Conservation (phyloP, 2,329 filamentous ascomycete species). For the Triangularia verruculosa region DNA sequence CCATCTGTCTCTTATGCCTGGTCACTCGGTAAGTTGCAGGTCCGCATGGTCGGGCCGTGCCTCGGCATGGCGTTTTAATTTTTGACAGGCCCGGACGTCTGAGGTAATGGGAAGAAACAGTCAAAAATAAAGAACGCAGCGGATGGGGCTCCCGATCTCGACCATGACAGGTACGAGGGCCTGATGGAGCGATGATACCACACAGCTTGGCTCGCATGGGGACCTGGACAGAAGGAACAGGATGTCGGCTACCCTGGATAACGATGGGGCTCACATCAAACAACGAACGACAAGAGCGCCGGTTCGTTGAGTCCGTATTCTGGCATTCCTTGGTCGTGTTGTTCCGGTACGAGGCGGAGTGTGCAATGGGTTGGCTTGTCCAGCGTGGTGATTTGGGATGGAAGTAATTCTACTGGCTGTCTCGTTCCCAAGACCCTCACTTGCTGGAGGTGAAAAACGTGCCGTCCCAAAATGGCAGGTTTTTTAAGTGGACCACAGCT, state of each 20-base stretch:
- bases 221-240: constrained; percentile 6
- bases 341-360: neutral
- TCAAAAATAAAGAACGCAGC: neutral
- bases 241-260: constrained; percentile 3
- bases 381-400: neutral
- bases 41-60: constrained; percentile 16
- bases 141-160: neutral
- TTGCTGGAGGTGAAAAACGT: neutral
- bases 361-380: neutral
- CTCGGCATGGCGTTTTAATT: constrained; percentile 8
- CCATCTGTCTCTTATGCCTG: constrained; percentile 10
- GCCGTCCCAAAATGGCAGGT: constrained; percentile 4
- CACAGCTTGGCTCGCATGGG: neutral
- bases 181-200: neutral
- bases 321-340: constrained; percentile 1
- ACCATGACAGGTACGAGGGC: neutral
- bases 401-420: neutral
- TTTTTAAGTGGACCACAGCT: constrained; percentile 6
- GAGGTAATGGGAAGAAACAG: neutral
- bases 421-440: neutral
- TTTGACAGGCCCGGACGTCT: neutral
- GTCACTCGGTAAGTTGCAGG: constrained; percentile 19
- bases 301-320: neutral
- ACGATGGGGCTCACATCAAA: constrained; percentile 2
- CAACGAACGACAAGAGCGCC: constrained; percentile 7